These are phyloP conservation scores for Limnanthes douglasii DNA, from an alignment of 345 rosid species.

Conservation along the genomic window DNA sequence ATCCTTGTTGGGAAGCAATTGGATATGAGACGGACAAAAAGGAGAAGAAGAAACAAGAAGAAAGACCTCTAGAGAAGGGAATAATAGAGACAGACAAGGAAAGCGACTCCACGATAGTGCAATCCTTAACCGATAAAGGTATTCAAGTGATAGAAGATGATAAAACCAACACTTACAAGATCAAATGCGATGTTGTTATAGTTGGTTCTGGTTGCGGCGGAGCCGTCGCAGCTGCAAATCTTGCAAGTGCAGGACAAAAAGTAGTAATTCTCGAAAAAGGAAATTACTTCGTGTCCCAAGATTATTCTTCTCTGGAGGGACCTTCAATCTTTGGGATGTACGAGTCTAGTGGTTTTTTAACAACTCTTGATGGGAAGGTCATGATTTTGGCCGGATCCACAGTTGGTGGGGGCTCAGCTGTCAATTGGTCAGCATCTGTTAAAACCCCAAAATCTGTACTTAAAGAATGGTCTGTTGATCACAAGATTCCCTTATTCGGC, in stretches of 20 bases:
- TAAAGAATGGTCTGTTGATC: constrained; percentile 34
- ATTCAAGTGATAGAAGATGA: constrained; percentile 28
- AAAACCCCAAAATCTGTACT: constrained; percentile 35
- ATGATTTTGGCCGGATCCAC: constrained; percentile 46
- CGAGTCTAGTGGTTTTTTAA: constrained; percentile 23
- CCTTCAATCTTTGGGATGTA: constrained; percentile 48
- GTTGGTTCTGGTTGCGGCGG: constrained; percentile 64
- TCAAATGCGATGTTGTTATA: constrained; percentile 47
- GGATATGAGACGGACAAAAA: constrained; percentile 32
- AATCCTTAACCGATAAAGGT: constrained; percentile 29
- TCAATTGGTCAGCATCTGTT: constrained; percentile 53
- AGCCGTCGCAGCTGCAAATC: constrained; percentile 60
- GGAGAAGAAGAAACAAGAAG: constrained; percentile 10
- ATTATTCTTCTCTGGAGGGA: constrained; percentile 43
- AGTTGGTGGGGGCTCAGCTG: constrained; percentile 53
- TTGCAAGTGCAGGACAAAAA: constrained; percentile 42
- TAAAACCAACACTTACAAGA: constrained; percentile 17
- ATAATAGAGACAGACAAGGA: constrained; percentile 30
- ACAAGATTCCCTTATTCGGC: constrained; percentile 24
- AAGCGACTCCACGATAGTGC: constrained; percentile 23
- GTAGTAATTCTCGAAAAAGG: constrained; percentile 59
- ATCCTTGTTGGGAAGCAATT: constrained; percentile 61
- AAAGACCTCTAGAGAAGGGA: constrained; percentile 43
- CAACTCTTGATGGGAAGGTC: constrained; percentile 26
- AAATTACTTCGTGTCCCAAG: constrained; percentile 37